phyloP scores from a whole-genome alignment of 2,329 filamentous ascomycete species.

The Calonectria crousiana region DNA sequence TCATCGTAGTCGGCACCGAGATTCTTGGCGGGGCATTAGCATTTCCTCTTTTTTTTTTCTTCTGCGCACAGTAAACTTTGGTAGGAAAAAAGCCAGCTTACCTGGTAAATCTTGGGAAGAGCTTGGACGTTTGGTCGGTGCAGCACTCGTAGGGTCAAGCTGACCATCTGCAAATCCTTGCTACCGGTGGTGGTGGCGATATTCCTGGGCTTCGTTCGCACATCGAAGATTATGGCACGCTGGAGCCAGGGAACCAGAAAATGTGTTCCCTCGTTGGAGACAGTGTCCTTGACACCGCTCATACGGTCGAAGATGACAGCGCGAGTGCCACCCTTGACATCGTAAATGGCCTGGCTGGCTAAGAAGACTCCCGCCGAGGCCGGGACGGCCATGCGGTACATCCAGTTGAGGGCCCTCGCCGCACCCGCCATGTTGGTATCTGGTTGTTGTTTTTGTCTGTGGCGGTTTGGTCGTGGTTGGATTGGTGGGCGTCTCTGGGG shows the following conservation, averaged over 20 bases:
- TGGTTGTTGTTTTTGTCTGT: background rate
- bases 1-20: slow-evolving; percentile 99
- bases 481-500: slow-evolving; percentile 25
- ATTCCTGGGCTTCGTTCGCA: slow-evolving; percentile 96
- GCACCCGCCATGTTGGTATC: slow-evolving; percentile 62
- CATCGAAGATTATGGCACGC: slow-evolving; percentile 94
- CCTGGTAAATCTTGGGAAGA: slow-evolving; percentile 98
- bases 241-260: slow-evolving; percentile 97
- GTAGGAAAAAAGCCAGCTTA: slow-evolving; percentile 53
- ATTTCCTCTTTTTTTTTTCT: background rate
- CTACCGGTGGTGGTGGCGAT: slow-evolving; percentile 97
- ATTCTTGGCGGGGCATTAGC: slow-evolving; percentile 68
- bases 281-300: slow-evolving; percentile 90
- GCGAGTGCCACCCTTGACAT: slow-evolving; percentile 93
- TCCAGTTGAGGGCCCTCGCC: slow-evolving; percentile 68
- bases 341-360: slow-evolving; percentile 88
- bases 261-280: slow-evolving; percentile 96
- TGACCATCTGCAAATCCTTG: slow-evolving; percentile 99
- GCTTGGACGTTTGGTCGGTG: slow-evolving; percentile 94
- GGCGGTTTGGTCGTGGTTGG: background rate
- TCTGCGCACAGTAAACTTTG: background rate
- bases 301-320: slow-evolving; percentile 98
- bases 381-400: slow-evolving; percentile 80
- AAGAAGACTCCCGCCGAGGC: slow-evolving; percentile 76
- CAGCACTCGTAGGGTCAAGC: slow-evolving; percentile 93